phyloP scores from a whole-genome alignment of 2,329 filamentous ascomycete genomes.

The Colletotrichum eremochloae region DNA sequence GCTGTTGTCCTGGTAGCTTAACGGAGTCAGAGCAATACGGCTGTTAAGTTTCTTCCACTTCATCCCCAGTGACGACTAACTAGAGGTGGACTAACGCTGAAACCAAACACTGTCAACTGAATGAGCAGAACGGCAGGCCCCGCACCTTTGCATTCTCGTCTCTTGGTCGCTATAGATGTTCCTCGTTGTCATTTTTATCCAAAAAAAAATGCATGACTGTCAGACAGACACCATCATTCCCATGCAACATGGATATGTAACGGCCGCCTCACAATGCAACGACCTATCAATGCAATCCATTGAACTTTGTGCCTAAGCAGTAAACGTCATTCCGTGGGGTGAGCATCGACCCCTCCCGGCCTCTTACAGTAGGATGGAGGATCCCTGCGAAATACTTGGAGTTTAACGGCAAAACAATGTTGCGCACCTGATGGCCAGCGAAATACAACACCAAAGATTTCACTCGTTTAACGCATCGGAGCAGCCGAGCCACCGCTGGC shows the following conservation, averaged over 20 bases:
- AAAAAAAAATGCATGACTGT: neutral
- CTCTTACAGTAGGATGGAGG: neutral
- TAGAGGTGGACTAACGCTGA: neutral
- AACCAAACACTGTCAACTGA: constrained; percentile 5
- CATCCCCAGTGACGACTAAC: too few species aligned
- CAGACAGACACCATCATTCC: neutral
- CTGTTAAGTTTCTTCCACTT: neutral
- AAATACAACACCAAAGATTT: constrained; percentile 1
- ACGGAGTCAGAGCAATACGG: neutral
- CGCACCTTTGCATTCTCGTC: neutral
- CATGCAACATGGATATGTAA: neutral
- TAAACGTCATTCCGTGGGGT: constrained; percentile 14
- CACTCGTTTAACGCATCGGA: constrained; percentile 28
- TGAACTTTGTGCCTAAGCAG: neutral
- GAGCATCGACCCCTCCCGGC: neutral
- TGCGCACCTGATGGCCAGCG: neutral
- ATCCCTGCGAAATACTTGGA: neutral
- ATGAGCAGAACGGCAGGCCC: neutral
- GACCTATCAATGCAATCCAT: neutral
- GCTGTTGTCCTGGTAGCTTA: neutral
- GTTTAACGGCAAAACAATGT: neutral
- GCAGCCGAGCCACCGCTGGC: constrained; percentile 24
- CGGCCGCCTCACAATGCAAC: neutral
- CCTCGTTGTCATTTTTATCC: neutral
- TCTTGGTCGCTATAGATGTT: neutral